Percentiles rank a stretch among this genome's conserved stretches.
Conservation (phyloP, 352 stramenopile genomes). For the Globisporangium solare region DNA sequence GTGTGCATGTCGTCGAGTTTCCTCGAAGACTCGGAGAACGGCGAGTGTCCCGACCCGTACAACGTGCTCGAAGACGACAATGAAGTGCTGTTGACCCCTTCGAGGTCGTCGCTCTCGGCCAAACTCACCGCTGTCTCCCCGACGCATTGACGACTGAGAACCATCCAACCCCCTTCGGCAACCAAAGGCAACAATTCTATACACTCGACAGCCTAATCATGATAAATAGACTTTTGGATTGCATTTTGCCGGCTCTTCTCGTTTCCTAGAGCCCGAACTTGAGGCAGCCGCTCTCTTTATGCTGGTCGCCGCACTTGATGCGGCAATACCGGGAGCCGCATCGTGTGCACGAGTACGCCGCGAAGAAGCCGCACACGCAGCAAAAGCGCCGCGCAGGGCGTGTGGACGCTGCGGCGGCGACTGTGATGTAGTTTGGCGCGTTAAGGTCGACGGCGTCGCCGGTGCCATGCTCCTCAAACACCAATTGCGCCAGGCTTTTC, state of each 20-base stretch:
- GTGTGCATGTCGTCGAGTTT: slow-evolving; percentile 39
- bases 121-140: slow-evolving; percentile 2
- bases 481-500: slow-evolving; percentile 84
- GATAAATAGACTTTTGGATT: slow-evolving; percentile 1
- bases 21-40: slow-evolving; percentile 62
- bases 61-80: slow-evolving; percentile 57
- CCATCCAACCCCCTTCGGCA: background rate
- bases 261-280: slow-evolving; percentile 74
- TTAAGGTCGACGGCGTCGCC: background rate
- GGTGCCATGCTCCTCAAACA: slow-evolving; percentile 78
- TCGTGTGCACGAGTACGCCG: slow-evolving; percentile 68
- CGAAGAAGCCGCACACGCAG: slow-evolving; percentile 81
- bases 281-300: slow-evolving; percentile 88
- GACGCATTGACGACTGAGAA: background rate
- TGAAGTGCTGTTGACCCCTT: slow-evolving; percentile 32
- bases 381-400: slow-evolving; percentile 79
- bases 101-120: slow-evolving; percentile 13
- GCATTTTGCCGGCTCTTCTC: background rate
- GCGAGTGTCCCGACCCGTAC: slow-evolving; percentile 68
- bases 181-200: too few relatives aligned
- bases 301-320: slow-evolving; percentile 77
- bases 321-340: slow-evolving; percentile 81
- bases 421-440: slow-evolving; percentile 67
- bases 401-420: slow-evolving; percentile 49
- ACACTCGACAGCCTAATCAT: background rate